Conservation (phyloP, 345 rosid species). For the Cardamine resedifolia region DNA sequence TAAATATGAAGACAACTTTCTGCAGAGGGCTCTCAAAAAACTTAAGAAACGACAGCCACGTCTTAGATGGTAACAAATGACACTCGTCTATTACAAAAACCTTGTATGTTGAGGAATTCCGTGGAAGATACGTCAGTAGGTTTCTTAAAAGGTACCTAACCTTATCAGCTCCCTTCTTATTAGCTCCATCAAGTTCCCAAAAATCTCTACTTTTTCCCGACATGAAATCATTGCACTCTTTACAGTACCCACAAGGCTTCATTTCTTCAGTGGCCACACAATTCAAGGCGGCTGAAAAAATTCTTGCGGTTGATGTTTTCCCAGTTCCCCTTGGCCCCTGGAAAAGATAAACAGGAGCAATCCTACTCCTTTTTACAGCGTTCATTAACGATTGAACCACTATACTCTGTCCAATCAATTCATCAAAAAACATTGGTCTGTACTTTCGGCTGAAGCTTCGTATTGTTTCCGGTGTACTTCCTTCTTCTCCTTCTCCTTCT, state of each 20-base stretch:
- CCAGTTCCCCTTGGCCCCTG: constrained; percentile 98
- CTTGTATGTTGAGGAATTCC: constrained; percentile 52
- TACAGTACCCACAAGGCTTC: constrained; percentile 89
- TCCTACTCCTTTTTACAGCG: constrained; percentile 72
- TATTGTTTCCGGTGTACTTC: constrained; percentile 56
- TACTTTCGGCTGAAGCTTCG: constrained; percentile 86
- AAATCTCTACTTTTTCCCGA: constrained; percentile 69
- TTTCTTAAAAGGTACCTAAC: constrained; percentile 62
- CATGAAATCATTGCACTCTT: constrained; percentile 67
- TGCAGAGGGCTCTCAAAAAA: constrained; percentile 82
- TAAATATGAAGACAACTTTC: constrained; percentile 74
- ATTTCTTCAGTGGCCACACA: constrained; percentile 64
- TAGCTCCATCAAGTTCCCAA: constrained; percentile 79
- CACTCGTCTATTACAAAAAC: constrained; percentile 88
- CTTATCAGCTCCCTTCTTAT: constrained; percentile 65
- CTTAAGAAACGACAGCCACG: constrained; percentile 88
- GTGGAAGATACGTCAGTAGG: constrained; percentile 50
- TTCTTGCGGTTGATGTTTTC: constrained; percentile 84
- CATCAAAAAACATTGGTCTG: constrained; percentile 78
- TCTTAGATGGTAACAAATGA: constrained; percentile 82
- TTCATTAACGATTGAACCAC: constrained; percentile 81
- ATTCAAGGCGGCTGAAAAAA: constrained; percentile 83
- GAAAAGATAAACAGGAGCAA: constrained; percentile 91
- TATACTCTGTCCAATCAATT: constrained; percentile 85
- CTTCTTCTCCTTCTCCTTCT: constrained; percentile 75